Conservation (phyloP, 108 stramenopile genomes). For the Pseudonitzschia pungens region DNA sequence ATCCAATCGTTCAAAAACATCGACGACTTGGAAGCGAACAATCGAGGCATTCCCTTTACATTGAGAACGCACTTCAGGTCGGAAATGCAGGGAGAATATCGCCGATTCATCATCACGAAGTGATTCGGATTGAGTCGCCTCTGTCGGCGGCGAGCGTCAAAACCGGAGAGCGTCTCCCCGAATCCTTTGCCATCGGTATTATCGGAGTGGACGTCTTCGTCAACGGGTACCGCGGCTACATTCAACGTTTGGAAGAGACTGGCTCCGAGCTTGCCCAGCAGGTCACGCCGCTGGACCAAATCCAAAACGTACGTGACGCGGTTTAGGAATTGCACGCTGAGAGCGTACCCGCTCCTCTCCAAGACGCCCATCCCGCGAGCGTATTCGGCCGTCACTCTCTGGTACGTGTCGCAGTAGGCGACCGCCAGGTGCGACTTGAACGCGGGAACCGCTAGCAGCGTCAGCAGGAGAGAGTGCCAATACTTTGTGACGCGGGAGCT, state of each 20-base stretch:
- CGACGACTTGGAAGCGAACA: conserved; percentile 56
- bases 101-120: conserved; percentile 72
- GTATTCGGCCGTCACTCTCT: conserved; percentile 72
- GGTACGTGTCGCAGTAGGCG: conserved; percentile 89
- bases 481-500: conserved; percentile 59
- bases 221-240: conserved; percentile 39
- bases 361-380: conserved; percentile 82
- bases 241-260: conserved; percentile 63
- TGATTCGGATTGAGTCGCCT: conserved; percentile 67
- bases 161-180: not conserved
- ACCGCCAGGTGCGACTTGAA: conserved; percentile 91
- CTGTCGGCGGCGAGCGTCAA: conserved; percentile 1
- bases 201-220: not conserved
- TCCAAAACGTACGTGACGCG: conserved; percentile 88
- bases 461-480: conserved; percentile 87
- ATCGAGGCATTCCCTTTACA: conserved; percentile 84
- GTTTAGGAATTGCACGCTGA: conserved; percentile 91
- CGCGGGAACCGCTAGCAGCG: conserved; percentile 87
- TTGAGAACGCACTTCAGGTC: conserved; percentile 94
- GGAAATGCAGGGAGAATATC: conserved; percentile 87
- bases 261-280: conserved; percentile 64
- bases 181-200: not conserved
- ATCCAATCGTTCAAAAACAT: conserved; percentile 64
- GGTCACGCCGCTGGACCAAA: conserved; percentile 63
- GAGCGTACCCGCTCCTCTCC: conserved; percentile 82